These are phyloP conservation scores for Chlorella vulgaris DNA, from an alignment of 139 green algal species.

Conservation along the genomic window DNA sequence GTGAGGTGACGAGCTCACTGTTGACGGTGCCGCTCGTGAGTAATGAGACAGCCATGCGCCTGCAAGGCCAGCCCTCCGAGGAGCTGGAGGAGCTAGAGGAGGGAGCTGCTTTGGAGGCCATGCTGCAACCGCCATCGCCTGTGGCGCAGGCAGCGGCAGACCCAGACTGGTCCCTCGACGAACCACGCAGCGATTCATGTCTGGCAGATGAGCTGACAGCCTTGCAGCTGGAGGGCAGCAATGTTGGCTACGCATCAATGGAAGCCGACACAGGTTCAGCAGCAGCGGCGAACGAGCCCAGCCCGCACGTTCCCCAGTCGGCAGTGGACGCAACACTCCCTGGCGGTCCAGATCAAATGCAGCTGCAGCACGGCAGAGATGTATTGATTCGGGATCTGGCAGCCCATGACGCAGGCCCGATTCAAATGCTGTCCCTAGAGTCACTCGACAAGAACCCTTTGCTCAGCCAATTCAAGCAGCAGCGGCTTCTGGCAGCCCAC, in stretches of 20 bases:
- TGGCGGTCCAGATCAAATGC: no score
- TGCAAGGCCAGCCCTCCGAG: neutral
- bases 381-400: neutral
- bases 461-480: slow-evolving; percentile 17
- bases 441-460: neutral
- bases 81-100: slow-evolving; percentile 20
- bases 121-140: neutral
- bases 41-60: neutral
- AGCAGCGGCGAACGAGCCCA: no score
- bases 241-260: no score
- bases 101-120: neutral
- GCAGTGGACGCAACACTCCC: no score
- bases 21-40: slow-evolving; percentile 14
- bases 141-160: neutral
- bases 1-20: neutral
- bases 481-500: neutral
- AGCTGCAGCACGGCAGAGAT: no score
- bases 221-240: no score
- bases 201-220: no score
- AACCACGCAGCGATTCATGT: no score
- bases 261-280: no score
- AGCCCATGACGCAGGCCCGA: neutral
- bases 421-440: slow-evolving; percentile 7
- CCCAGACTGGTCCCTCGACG: no score
- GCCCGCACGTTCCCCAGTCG: no score